phyloP scores from a whole-genome alignment of 257 asterid genomes.

The Nicotiana noctiflora region DNA sequence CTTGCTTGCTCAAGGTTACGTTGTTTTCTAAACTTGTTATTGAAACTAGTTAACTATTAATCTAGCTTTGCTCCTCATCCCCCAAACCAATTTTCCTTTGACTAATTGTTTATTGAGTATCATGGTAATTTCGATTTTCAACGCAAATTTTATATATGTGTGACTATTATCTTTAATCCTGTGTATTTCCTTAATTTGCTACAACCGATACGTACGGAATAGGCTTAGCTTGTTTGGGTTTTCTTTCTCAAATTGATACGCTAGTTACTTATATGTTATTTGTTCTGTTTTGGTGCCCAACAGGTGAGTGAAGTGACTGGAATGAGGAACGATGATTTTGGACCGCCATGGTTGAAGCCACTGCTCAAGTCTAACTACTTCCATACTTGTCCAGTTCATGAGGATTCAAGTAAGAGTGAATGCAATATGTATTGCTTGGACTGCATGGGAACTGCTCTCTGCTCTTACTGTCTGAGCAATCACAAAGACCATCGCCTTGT shows the following conservation, averaged over 20 bases:
- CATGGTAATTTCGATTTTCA: no score
- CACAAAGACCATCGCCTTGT: slow-evolving; percentile 54
- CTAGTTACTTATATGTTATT: no score
- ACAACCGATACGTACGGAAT: neutral
- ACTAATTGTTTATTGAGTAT: no score
- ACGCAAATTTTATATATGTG: no score
- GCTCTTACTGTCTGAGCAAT: slow-evolving; percentile 43
- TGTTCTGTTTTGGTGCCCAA: no score
- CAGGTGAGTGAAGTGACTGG: slow-evolving; percentile 35
- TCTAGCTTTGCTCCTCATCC: neutral
- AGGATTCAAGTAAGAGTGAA: slow-evolving; percentile 48
- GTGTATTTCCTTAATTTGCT: neutral
- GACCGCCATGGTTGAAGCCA: slow-evolving; percentile 56
- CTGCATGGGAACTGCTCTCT: slow-evolving; percentile 56
- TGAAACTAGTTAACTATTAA: no score
- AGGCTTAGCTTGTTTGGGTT: neutral
- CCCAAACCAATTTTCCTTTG: neutral
- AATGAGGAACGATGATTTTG: slow-evolving; percentile 26
- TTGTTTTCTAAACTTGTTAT: no score
- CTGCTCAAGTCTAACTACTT: slow-evolving; percentile 50
- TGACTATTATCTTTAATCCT: neutral
- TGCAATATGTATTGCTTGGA: slow-evolving; percentile 68
- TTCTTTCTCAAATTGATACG: neutral
- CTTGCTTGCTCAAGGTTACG: neutral
- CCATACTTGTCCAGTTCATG: slow-evolving; percentile 39